These are phyloP conservation scores for Royoungia palumana DNA, from an alignment of 768 basidiomycete genomes.

Conservation along the genomic window DNA sequence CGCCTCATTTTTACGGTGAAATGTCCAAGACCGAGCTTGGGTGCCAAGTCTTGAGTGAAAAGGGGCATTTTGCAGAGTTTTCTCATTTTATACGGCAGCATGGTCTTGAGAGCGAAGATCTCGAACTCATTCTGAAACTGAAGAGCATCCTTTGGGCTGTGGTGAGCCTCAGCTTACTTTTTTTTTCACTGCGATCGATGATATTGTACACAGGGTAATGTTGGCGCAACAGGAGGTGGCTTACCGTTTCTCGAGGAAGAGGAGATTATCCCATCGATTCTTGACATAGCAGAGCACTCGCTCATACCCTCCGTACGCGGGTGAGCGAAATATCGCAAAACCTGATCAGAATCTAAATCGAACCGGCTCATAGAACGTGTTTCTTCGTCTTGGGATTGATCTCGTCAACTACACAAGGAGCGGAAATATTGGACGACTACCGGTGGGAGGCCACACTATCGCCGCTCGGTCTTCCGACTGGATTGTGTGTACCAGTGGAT, in stretches of 20 bases:
- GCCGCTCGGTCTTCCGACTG: conserved; percentile 82
- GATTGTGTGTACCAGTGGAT: conserved; percentile 87
- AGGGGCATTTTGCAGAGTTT: conserved; percentile 88
- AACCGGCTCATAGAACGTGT: conserved; percentile 66
- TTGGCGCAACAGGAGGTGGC: conserved; percentile 86
- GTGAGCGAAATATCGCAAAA: conserved; percentile 44
- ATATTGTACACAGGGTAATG: conserved; percentile 67
- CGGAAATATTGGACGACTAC: conserved; percentile 89
- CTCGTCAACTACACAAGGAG: conserved; percentile 87
- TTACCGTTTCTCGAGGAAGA: conserved; percentile 95
- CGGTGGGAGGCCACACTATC: conserved; percentile 90
- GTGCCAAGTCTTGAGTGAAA: conserved; percentile 85
- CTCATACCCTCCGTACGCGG: conserved; percentile 89
- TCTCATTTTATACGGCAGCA: conserved; percentile 87
- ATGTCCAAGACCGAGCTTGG: conserved; percentile 96
- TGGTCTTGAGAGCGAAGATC: conserved; percentile 78
- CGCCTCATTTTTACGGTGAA: conserved; percentile 96
- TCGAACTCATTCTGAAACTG: conserved; percentile 79
- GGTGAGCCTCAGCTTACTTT: conserved; percentile 52
- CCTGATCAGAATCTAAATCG: conserved; percentile 6
- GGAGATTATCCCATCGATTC: conserved; percentile 84
- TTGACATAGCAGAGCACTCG: conserved; percentile 89
- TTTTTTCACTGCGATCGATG: background rate
- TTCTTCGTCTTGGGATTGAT: conserved; percentile 94
- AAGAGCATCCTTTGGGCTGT: conserved; percentile 98